Conservation (phyloP, 164 flowering plant genomes). For the Stephania japonica region DNA sequence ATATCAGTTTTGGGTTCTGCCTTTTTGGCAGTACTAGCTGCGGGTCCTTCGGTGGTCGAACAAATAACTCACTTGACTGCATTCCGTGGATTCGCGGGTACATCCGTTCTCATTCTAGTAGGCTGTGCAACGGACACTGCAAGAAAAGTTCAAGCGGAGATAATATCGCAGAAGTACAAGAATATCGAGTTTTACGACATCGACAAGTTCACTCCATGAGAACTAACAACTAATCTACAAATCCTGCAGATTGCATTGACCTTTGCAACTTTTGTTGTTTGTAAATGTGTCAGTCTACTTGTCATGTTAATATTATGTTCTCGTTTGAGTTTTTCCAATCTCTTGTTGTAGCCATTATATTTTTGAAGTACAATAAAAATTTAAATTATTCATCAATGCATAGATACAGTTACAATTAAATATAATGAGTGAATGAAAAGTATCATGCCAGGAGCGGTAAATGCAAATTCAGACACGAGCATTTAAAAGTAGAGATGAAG, state of each 20-base stretch:
- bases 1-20: constrained; percentile 95
- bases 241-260: not conserved
- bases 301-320: not conserved
- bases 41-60: constrained; percentile 89
- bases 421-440: too few species aligned
- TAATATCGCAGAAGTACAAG: constrained; percentile 97
- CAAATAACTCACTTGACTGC: constrained; percentile 88
- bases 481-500: too few species aligned
- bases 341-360: constrained; percentile 3
- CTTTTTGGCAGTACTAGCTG: constrained; percentile 88
- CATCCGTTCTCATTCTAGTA: constrained; percentile 96
- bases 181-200: constrained; percentile 82
- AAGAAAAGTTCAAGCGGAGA: constrained; percentile 95
- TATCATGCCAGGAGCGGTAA: too few species aligned
- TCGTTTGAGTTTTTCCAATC: not conserved
- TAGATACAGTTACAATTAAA: too few species aligned
- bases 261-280: constrained; percentile 7
- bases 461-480: too few species aligned
- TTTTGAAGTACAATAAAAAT: constrained; percentile 13
- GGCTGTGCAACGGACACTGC: constrained; percentile 99
- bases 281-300: not conserved
- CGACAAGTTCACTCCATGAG: constrained; percentile 31
- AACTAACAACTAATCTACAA: not conserved
- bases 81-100: constrained; percentile 97
- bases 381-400: too few species aligned